Evolutionary conservation across 495 filamentous ascomycete genomes (phyloP).

Genomic region (Neurospora sublineolata): DNA sequence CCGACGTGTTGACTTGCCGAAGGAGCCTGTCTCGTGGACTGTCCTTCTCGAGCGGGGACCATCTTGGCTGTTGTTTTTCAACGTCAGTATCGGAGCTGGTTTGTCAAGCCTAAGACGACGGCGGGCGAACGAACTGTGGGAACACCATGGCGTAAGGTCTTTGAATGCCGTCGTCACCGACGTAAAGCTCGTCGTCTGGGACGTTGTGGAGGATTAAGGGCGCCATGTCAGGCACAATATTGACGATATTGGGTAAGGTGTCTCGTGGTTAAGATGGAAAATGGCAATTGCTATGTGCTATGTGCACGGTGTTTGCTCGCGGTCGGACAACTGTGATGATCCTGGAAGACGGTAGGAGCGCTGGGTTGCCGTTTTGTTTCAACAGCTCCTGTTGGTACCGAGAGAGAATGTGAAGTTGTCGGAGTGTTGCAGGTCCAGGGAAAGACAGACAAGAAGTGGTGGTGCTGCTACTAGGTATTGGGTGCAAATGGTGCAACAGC

Average conservation of each 20-base stretch:
- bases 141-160: slow-evolving; percentile 46
- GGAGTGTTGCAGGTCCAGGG: background rate
- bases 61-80: slow-evolving; percentile 21
- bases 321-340: background rate
- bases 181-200: slow-evolving; percentile 46
- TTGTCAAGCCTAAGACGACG: background rate
- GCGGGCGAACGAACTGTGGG: slow-evolving; percentile 33
- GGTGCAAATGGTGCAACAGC: background rate
- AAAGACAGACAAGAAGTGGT: background rate
- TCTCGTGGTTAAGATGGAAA: background rate
- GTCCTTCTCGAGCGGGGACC: slow-evolving; percentile 29
- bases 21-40: slow-evolving; percentile 40
- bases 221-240: slow-evolving; percentile 27
- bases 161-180: slow-evolving; percentile 44
- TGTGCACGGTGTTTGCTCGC: background rate
- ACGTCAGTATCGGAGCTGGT: background rate
- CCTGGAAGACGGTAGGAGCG: background rate
- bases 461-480: background rate
- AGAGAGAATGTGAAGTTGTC: background rate
- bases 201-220: slow-evolving; percentile 49
- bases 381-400: background rate
- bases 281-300: background rate
- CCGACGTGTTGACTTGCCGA: slow-evolving; percentile 44
- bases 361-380: background rate
- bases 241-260: background rate